A percentile compares a stretch with the other conserved stretches of the same genome.
Conservation (phyloP, 2,329 filamentous ascomycete species). For the Microcyclospora tardicrescens region DNA sequence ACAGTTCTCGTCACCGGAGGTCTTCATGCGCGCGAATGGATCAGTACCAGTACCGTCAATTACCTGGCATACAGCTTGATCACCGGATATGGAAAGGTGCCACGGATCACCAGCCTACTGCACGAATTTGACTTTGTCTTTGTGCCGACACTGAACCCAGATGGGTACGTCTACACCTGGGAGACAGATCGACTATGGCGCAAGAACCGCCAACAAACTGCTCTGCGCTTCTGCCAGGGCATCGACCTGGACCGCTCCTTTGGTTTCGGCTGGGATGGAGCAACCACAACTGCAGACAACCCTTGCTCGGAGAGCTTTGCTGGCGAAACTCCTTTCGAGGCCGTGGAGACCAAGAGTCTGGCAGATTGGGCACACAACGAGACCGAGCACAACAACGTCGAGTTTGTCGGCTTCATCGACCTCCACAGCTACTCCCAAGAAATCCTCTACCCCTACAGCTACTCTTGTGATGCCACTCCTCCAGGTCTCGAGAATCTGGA, state of each 20-base stretch:
- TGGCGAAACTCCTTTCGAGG: constrained; percentile 71
- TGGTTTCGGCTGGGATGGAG: constrained; percentile 69
- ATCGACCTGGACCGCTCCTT: constrained; percentile 83
- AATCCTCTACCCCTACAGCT: constrained; percentile 83
- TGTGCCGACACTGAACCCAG: constrained; percentile 79
- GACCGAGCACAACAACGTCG: constrained; percentile 53
- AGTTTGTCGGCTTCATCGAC: constrained; percentile 77
- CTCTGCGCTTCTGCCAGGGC: constrained; percentile 69
- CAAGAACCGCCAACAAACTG: constrained; percentile 80
- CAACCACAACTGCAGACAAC: constrained; percentile 49
- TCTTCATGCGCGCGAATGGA: constrained; percentile 93
- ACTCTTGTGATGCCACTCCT: constrained; percentile 63
- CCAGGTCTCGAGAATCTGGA: constrained; percentile 84
- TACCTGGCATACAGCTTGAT: constrained; percentile 84
- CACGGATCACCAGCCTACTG: constrained; percentile 61
- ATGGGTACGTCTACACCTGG: constrained; percentile 93
- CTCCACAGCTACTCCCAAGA: constrained; percentile 93
- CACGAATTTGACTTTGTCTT: constrained; percentile 79
- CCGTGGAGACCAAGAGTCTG: constrained; percentile 60
- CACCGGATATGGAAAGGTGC: constrained; percentile 62
- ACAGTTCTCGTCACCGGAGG: constrained; percentile 75
- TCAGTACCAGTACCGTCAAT: constrained; percentile 79
- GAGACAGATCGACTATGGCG: constrained; percentile 84
- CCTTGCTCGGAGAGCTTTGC: constrained; percentile 88
- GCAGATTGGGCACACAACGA: constrained; percentile 75